Conservation (phyloP, 306 rosid species). For the Arachis stenosperma region DNA sequence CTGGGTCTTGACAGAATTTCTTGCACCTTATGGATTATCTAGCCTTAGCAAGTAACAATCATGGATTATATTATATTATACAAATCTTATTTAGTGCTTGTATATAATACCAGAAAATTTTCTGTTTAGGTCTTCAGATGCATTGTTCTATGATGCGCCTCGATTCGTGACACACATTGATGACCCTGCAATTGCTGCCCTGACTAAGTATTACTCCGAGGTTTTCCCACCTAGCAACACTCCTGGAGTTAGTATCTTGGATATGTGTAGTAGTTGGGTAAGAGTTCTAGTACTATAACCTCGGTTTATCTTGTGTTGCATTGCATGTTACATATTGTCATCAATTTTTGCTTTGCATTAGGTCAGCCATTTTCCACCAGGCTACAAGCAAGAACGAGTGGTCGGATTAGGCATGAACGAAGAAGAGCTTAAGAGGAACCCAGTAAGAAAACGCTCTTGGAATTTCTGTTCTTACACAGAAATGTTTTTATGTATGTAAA, state of each 20-base stretch:
- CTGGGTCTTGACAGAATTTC: neutral
- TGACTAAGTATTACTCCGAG: slow-evolving; percentile 69
- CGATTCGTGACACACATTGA: slow-evolving; percentile 90
- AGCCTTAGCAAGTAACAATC: neutral
- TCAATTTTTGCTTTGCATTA: slow-evolving; percentile 42
- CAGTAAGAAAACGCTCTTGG: slow-evolving; percentile 40
- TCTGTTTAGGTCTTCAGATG: slow-evolving; percentile 61
- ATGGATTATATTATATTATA: neutral
- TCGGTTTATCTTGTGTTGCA: slow-evolving; percentile 12
- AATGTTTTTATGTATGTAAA: neutral
- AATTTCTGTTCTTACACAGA: slow-evolving; percentile 2
- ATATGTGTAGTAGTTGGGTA: slow-evolving; percentile 93
- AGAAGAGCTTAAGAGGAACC: slow-evolving; percentile 76
- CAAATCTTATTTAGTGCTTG: neutral
- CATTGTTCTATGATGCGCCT: slow-evolving; percentile 73
- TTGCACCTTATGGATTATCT: slow-evolving; percentile 1
- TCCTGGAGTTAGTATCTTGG: slow-evolving; percentile 75
- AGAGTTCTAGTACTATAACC: slow-evolving; percentile 32
- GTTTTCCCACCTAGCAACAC: slow-evolving; percentile 75
- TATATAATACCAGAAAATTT: slow-evolving; percentile 12
- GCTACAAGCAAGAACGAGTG: slow-evolving; percentile 76
- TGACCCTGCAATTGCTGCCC: slow-evolving; percentile 75
- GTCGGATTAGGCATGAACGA: slow-evolving; percentile 86
- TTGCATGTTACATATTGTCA: slow-evolving; percentile 11
- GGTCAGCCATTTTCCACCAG: slow-evolving; percentile 88